Conservation (phyloP, 2,329 filamentous ascomycete species). For the Aphanoascus verrucosus region DNA sequence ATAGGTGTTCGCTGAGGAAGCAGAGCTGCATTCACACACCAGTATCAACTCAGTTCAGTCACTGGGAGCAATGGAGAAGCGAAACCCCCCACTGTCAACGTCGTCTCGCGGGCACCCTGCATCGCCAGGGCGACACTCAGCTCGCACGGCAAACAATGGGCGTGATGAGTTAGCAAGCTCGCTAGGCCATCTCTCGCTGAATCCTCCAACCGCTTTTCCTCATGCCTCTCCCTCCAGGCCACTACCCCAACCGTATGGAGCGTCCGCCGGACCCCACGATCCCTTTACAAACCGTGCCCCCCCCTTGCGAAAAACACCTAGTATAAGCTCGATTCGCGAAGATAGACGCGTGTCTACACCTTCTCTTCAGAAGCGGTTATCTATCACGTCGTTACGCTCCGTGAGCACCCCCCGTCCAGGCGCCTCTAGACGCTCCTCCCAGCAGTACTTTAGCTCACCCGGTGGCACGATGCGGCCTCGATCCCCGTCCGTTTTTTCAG, state of each 20-base stretch:
- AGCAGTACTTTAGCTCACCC: constrained; percentile 21
- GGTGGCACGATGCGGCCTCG: constrained; percentile 24
- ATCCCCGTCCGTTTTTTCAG: constrained; percentile 14
- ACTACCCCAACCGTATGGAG: constrained; percentile 2
- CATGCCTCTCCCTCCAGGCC: constrained; percentile 7
- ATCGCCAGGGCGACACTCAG: constrained; percentile 8
- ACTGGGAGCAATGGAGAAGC: background rate
- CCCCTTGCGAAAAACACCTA: constrained; percentile 25
- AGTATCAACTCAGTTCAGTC: background rate
- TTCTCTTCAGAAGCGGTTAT: constrained; percentile 31
- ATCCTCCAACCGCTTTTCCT: background rate
- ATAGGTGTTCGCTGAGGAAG: background rate
- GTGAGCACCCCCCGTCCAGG: constrained; percentile 23
- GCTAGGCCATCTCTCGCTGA: constrained; percentile 12
- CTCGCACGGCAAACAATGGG: constrained; percentile 9
- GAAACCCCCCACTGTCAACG: background rate
- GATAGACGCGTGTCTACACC: constrained; percentile 28
- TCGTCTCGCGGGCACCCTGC: background rate
- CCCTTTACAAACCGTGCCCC: constrained; percentile 12
- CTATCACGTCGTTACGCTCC: constrained; percentile 30
- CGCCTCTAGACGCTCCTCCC: constrained; percentile 28
- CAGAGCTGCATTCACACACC: background rate
- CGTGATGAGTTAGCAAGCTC: constrained; percentile 3
- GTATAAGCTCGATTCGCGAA: constrained; percentile 29
- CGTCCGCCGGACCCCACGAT: constrained; percentile 7